Base-by-base conservation (phyloP, 2,329 filamentous ascomycete genomes). In the Trichoderma oligosporum region DNA sequence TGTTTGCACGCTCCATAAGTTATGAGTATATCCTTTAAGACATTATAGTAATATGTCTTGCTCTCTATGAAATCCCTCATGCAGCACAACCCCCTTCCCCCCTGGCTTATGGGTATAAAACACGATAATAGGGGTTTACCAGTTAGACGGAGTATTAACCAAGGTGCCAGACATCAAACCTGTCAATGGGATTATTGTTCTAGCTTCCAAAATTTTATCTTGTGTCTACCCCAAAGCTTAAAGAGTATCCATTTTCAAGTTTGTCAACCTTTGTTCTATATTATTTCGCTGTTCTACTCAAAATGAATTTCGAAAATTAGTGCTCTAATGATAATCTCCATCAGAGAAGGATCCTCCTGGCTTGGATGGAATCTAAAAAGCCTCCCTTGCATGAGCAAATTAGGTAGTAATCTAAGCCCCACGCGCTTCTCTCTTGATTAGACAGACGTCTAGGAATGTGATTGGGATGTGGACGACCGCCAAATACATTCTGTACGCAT, bases 301-400 rank as follows among this genome's bases (percentile, higher is more conserved):
- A 14, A 11, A 14, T 39, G 9, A 9, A 14, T 11, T 22, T 39
- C 1, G 0, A 12, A 2, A 18, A 39, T 20, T 6, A 11, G 22
- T 24, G 12, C 14, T 20, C 16, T 11, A 4, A 41, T 22, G 22
- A 4, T 24, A 20, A 1, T 16, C 9, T 4, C 16, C 4, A 9
- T 16, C 4, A 4, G 24, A 51, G 35, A 12, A 4, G 3, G 14
- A 16, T 36, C 20, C 14, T 25, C 20, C 14, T 31, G 12, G 11
- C 14, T 4, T 7, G 3, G 16, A 24, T 16, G 16, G 24, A 24
- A 48, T 35, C 31, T 24, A 12, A 24, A 7, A 20, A 14, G 7
- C 14, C 24, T 27, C 51, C 51, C 51, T 54, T 54, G 51, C 51
- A 45, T 54, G 33, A 6, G 20, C 4, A 31, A 33, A 33, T 25